Conservation (phyloP, 2,329 filamentous ascomycete genomes). For the Cryphonectria parasitica region DNA sequence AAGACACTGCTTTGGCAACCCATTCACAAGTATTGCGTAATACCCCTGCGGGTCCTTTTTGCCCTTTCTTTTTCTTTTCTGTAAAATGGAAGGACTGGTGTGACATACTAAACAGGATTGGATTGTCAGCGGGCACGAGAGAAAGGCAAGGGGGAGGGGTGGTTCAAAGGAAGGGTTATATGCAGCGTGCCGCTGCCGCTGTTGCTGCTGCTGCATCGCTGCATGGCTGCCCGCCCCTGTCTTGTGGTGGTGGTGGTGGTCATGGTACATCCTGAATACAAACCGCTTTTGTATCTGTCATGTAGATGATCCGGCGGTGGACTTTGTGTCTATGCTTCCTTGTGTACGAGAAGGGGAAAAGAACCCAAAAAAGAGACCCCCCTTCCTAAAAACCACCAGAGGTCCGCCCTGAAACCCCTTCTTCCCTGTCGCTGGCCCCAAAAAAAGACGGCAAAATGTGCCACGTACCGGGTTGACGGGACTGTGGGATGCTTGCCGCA, state of each 20-base stretch:
- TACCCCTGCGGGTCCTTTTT: neutral
- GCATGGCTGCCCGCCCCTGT: constrained; percentile 10
- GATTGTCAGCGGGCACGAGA: neutral
- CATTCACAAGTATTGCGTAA: neutral
- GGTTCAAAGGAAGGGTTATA: neutral
- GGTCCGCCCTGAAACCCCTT: neutral
- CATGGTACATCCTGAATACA: neutral
- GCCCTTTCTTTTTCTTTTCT: neutral
- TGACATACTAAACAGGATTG: neutral
- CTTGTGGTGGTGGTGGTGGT: neutral
- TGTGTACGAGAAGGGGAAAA: neutral
- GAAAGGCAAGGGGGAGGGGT: no score
- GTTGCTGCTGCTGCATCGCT: neutral
- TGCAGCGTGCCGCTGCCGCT: constrained; percentile 22
- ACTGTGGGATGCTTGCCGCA: constrained; percentile 16
- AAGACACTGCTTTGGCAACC: neutral
- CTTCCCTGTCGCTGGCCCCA: neutral
- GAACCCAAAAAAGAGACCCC: no score
- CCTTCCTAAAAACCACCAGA: neutral
- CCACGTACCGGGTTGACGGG: constrained; percentile 29
- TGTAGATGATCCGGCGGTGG: constrained; percentile 14
- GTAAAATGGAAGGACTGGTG: neutral
- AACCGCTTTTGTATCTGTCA: constrained; percentile 13
- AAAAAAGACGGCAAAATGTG: constrained; percentile 14
- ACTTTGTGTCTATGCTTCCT: constrained; percentile 7